These are phyloP conservation scores for Podaxis carcinomalis DNA, from an alignment of 768 basidiomycete species.

Conservation along the genomic window DNA sequence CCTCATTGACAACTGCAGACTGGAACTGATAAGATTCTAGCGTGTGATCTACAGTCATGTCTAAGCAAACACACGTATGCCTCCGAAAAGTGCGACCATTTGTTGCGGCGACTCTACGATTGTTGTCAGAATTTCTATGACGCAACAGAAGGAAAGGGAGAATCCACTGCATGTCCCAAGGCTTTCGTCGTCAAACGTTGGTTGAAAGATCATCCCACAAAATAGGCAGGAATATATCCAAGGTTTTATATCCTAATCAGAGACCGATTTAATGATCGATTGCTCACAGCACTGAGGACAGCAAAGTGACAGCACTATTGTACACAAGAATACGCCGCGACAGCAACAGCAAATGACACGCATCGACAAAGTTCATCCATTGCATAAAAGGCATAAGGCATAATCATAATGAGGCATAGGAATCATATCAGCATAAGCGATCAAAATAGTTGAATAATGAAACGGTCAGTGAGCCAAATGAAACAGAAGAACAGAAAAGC, in stretches of 20 bases:
- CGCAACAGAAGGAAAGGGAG: slow-evolving; percentile 28
- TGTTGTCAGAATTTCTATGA: slow-evolving; percentile 63
- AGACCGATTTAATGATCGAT: neutral
- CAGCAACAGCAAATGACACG: neutral
- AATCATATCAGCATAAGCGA: neutral
- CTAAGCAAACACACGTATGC: slow-evolving; percentile 59
- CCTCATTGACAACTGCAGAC: neutral
- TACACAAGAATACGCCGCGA: neutral
- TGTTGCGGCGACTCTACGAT: slow-evolving; percentile 49
- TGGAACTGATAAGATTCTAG: slow-evolving; percentile 25
- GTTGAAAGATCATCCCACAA: slow-evolving; percentile 47
- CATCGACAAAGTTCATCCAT: neutral
- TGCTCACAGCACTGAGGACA: neutral
- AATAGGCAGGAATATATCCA: neutral
- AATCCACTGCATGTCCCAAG: slow-evolving; percentile 63
- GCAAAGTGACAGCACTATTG: neutral
- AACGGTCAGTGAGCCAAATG: neutral
- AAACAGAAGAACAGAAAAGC: neutral
- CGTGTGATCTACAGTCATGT: slow-evolving; percentile 61
- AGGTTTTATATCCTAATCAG: neutral
- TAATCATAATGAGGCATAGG: neutral
- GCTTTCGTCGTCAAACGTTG: slow-evolving; percentile 49
- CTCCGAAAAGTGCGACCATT: slow-evolving; percentile 56
- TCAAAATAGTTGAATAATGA: neutral
- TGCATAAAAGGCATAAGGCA: neutral